Evolutionary conservation across 2,329 filamentous ascomycete genomes (phyloP).

Genomic region (Trichoderma guizhouense): DNA sequence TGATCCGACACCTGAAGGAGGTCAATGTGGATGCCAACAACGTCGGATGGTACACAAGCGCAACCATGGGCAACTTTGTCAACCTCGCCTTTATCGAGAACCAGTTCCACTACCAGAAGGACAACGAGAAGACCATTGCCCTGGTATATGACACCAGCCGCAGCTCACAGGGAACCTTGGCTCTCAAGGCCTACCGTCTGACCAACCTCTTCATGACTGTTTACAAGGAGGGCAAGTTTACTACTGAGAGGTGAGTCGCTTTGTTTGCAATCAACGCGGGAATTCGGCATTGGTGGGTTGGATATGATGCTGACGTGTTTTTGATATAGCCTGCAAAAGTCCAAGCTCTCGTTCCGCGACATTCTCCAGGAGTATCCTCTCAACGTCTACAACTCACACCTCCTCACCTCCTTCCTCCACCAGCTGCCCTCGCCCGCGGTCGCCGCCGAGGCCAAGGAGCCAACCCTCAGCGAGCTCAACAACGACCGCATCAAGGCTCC

Average conservation of each 20-base stretch:
- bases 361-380: slow-evolving; percentile 89
- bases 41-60: slow-evolving; percentile 97
- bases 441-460: slow-evolving; percentile 67
- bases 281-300: neutral
- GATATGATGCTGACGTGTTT: neutral
- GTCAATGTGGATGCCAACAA: slow-evolving; percentile 98
- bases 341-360: slow-evolving; percentile 88
- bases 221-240: slow-evolving; percentile 97
- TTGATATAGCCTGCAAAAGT: slow-evolving; percentile 78
- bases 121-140: slow-evolving; percentile 83
- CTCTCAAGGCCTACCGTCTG: slow-evolving; percentile 85
- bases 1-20: slow-evolving; percentile 94
- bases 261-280: neutral
- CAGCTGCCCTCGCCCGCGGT: slow-evolving; percentile 70
- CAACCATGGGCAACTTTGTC: slow-evolving; percentile 98
- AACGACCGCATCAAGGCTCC: slow-evolving; percentile 60
- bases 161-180: slow-evolving; percentile 87
- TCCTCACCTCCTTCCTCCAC: slow-evolving; percentile 92
- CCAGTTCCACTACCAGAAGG: slow-evolving; percentile 95
- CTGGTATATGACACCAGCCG: slow-evolving; percentile 94
- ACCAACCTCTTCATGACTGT: slow-evolving; percentile 84
- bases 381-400: slow-evolving; percentile 91
- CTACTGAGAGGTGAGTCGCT: slow-evolving; percentile 75
- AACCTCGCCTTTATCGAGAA: slow-evolving; percentile 96
- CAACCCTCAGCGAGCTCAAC: slow-evolving; percentile 72